phyloP scores from a whole-genome alignment of 2,329 filamentous ascomycete genomes.

The Curvularia verruculosa region DNA sequence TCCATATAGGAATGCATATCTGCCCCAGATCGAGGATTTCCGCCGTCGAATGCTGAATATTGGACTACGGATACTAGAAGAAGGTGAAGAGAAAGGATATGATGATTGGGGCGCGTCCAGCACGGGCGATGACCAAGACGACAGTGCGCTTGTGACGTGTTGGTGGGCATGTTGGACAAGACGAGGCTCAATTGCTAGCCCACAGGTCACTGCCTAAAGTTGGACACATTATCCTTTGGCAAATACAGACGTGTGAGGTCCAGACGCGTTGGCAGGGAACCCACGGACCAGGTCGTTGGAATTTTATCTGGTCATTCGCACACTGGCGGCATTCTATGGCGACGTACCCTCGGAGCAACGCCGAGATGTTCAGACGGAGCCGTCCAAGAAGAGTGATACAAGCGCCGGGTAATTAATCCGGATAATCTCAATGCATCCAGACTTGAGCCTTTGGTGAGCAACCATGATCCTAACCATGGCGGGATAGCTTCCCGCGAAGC shows the following conservation, averaged over 20 bases:
- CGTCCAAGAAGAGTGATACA: constrained; percentile 26
- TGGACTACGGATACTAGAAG: constrained; percentile 61
- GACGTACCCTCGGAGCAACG: constrained; percentile 27
- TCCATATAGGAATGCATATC: constrained; percentile 75
- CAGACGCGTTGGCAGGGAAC: constrained; percentile 1
- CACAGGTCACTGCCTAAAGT: constrained; percentile 18
- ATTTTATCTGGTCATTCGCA: constrained; percentile 21
- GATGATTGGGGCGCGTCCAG: constrained; percentile 71
- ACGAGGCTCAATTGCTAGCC: constrained; percentile 20
- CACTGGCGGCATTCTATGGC: constrained; percentile 25
- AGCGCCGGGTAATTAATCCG: constrained; percentile 45
- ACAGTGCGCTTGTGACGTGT: constrained; percentile 61
- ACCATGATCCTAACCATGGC: constrained; percentile 26
- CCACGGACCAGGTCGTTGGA: constrained; percentile 8
- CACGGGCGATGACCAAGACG: constrained; percentile 56
- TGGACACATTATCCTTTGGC: constrained; percentile 11
- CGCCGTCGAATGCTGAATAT: constrained; percentile 64
- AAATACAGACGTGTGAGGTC: constrained; percentile 1
- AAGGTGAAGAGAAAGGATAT: constrained; percentile 68
- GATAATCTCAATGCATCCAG: constrained; percentile 37
- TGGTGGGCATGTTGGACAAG: constrained; percentile 71
- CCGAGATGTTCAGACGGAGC: constrained; percentile 23
- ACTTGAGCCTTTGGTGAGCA: constrained; percentile 30
- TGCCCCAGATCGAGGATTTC: constrained; percentile 69
- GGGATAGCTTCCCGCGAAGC: constrained; percentile 39